Evolutionary conservation across 352 stramenopile genomes (phyloP).

Genomic region (Phytopythium boreale): DNA sequence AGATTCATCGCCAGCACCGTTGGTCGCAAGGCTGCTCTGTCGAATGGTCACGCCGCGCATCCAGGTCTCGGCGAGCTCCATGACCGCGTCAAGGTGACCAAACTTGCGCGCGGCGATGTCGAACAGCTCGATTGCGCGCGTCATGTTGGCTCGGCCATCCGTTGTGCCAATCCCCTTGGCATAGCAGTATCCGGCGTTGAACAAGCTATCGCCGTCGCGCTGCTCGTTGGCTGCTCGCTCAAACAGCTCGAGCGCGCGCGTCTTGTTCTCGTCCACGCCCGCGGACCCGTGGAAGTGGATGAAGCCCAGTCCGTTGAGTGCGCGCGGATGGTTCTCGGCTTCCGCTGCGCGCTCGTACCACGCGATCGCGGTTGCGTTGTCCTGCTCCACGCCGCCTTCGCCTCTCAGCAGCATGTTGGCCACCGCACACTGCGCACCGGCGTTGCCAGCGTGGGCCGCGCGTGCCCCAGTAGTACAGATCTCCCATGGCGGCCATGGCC

Average conservation of each 20-base stretch:
- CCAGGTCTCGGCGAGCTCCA: constrained; percentile 65
- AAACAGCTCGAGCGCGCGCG: constrained; percentile 77
- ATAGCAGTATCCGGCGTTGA: constrained; percentile 87
- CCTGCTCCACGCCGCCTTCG: constrained; percentile 59
- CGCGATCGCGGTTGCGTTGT: constrained; percentile 70
- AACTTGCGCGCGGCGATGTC: constrained; percentile 58
- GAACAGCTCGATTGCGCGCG: constrained; percentile 60
- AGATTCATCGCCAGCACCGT: background rate
- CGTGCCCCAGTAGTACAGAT: constrained; percentile 89
- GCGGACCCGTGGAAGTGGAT: constrained; percentile 84
- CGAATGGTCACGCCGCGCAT: constrained; percentile 26
- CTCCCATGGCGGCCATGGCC: constrained; percentile 82
- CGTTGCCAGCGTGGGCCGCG: constrained; percentile 58
- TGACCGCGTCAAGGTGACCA: constrained; percentile 84
- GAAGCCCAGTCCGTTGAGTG: constrained; percentile 88
- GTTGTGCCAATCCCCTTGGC: constrained; percentile 54
- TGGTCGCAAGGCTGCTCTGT: constrained; percentile 8
- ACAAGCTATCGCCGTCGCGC: constrained; percentile 87
- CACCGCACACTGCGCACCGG: constrained; percentile 53
- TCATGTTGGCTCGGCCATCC: constrained; percentile 30
- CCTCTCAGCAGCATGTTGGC: constrained; percentile 89
- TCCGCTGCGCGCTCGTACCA: constrained; percentile 73
- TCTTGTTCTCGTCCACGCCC: constrained; percentile 70
- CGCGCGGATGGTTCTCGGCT: constrained; percentile 61
- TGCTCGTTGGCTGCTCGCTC: constrained; percentile 70